Evolutionary conservation across 2,329 filamentous ascomycete species (phyloP).

Genomic region (Penicillium sp.): DNA sequence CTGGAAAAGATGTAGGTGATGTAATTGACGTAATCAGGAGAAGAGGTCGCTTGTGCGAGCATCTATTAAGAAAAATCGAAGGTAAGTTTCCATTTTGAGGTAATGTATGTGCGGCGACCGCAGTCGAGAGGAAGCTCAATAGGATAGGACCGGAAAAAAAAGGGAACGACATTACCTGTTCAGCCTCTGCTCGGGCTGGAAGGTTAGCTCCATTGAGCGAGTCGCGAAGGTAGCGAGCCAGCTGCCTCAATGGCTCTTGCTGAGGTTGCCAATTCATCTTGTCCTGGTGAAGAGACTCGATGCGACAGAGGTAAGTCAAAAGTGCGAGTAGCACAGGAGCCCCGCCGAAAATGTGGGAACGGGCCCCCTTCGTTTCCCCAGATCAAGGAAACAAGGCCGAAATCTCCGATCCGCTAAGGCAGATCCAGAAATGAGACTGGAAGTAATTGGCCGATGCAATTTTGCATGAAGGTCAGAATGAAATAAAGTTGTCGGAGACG

Average conservation of each 20-base stretch:
- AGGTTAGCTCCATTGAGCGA: constrained; percentile 82
- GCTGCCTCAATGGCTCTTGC: constrained; percentile 81
- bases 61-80: constrained; percentile 59
- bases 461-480: neutral
- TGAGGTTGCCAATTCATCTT: constrained; percentile 91
- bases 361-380: constrained; percentile 23
- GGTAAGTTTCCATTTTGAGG: constrained; percentile 18
- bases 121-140: constrained; percentile 9
- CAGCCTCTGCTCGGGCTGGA: constrained; percentile 79
- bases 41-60: constrained; percentile 83
- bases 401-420: constrained; percentile 5
- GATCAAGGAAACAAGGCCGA: constrained; percentile 10
- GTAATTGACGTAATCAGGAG: constrained; percentile 96
- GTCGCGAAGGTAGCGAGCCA: constrained; percentile 85
- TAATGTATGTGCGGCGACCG: constrained; percentile 1
- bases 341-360: constrained; percentile 31
- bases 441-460: constrained; percentile 3
- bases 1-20: constrained; percentile 86
- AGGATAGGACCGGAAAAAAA: constrained; percentile 10
- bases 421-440: constrained; percentile 1
- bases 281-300: constrained; percentile 18
- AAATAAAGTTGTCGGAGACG: neutral
- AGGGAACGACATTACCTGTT: constrained; percentile 58
- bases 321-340: constrained; percentile 29
- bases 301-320: constrained; percentile 22